Percentiles rank a stretch among this genome's conserved stretches.
Conservation (phyloP, 2,329 filamentous ascomycete genomes). For the Parascedosporium putredinis region DNA sequence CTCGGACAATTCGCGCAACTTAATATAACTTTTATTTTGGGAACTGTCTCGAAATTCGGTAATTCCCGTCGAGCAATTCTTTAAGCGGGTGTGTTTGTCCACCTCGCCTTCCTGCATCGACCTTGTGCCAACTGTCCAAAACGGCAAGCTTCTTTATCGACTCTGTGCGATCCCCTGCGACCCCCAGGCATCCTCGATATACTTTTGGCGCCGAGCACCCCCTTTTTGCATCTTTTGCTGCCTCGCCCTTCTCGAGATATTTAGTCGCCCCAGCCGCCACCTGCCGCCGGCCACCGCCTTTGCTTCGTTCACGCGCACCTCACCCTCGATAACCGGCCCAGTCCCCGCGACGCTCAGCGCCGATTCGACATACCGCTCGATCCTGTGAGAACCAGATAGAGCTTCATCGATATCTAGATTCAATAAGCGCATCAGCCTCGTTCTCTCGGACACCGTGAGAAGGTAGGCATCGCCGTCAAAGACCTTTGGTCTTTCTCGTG, state of each 20-base stretch:
- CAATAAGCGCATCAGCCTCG: not conserved
- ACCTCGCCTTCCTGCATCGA: not conserved
- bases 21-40: no score
- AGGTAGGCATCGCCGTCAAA: conserved; percentile 4
- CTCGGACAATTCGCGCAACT: no score
- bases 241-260: not conserved
- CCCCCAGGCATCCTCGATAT: not conserved
- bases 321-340: not conserved
- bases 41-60: no score
- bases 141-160: no score
- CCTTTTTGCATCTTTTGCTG: not conserved
- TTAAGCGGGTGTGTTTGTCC: not conserved
- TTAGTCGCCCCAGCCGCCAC: not conserved
- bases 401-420: no score
- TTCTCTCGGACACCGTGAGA: not conserved
- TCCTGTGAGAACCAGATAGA: no score
- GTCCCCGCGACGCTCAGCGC: not conserved
- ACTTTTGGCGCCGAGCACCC: not conserved
- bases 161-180: not conserved
- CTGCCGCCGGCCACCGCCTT: not conserved
- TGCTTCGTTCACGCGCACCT: not conserved
- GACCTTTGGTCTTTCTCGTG: conserved; percentile 22
- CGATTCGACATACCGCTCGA: not conserved
- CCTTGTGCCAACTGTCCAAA: not conserved
- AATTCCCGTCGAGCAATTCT: no score